These are phyloP conservation scores for Priceomyces castillae DNA, from an alignment of 805 yeast genomes.

Conservation along the genomic window DNA sequence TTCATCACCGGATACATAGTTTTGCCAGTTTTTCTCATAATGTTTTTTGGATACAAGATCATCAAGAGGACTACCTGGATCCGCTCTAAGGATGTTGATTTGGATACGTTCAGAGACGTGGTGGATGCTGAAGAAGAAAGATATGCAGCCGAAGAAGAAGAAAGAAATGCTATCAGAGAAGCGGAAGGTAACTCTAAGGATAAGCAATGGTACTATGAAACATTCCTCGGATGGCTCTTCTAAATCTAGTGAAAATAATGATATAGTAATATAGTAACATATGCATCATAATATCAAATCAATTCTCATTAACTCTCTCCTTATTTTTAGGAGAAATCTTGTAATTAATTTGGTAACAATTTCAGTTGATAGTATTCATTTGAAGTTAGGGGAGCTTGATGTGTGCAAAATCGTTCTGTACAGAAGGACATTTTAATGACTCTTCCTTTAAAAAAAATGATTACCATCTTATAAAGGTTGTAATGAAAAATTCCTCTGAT, in stretches of 20 bases:
- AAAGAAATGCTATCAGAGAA: slow-evolving; percentile 31
- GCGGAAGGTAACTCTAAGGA: slow-evolving; percentile 45
- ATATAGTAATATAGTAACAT: background rate
- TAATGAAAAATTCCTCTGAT: too few relatives aligned
- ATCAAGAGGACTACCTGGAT: slow-evolving; percentile 47
- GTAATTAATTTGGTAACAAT: too few relatives aligned
- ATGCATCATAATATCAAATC: background rate
- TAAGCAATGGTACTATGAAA: slow-evolving; percentile 49
- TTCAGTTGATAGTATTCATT: too few relatives aligned
- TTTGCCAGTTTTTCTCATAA: slow-evolving; percentile 58
- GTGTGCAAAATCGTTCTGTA: too few relatives aligned
- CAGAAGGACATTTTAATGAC: too few relatives aligned
- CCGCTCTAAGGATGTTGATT: slow-evolving; percentile 57
- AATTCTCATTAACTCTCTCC: too few relatives aligned
- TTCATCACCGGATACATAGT: slow-evolving; percentile 81
- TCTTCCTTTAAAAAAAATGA: too few relatives aligned
- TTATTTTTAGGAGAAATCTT: too few relatives aligned
- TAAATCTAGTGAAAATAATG: slow-evolving; percentile 17
- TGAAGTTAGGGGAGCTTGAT: too few relatives aligned
- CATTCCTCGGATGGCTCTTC: slow-evolving; percentile 48
- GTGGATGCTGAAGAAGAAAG: slow-evolving; percentile 52
- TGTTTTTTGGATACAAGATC: slow-evolving; percentile 60
- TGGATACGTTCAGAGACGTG: slow-evolving; percentile 53
- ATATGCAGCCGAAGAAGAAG: slow-evolving; percentile 32
- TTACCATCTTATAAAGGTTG: too few relatives aligned